phyloP scores from a whole-genome alignment of 2,329 filamentous ascomycete genomes.

The Monosporascus ibericus region DNA sequence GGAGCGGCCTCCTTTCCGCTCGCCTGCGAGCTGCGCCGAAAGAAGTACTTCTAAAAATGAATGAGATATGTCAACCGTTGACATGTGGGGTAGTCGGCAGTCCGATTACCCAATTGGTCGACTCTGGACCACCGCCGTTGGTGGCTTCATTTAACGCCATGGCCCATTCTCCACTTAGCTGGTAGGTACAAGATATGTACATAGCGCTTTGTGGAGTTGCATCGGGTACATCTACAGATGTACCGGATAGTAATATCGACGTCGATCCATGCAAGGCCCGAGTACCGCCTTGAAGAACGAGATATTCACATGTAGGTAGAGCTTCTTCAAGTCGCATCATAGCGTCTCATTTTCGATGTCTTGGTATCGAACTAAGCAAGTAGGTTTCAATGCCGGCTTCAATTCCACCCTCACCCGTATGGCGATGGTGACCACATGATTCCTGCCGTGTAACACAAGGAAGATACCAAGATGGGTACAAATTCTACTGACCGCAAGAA shows the following conservation, averaged over 20 bases:
- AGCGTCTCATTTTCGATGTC: background rate
- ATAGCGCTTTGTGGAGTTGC: background rate
- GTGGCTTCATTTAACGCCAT: background rate
- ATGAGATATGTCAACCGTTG: background rate
- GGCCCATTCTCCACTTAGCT: background rate
- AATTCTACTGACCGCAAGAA: too few species aligned
- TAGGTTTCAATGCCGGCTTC: too few species aligned
- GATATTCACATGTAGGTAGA: too few species aligned
- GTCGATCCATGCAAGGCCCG: background rate
- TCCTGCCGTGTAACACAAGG: too few species aligned
- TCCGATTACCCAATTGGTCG: background rate
- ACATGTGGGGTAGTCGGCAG: background rate
- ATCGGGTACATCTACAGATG: too few species aligned
- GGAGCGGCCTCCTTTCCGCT: too few species aligned
- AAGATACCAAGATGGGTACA: too few species aligned
- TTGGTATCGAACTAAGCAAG: background rate
- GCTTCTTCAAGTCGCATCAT: background rate
- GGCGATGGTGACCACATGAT: too few species aligned
- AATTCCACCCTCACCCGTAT: too few species aligned
- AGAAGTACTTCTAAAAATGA: too few species aligned
- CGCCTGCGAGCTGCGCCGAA: too few species aligned
- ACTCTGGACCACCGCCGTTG: background rate
- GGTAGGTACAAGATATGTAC: background rate
- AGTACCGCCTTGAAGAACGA: background rate
- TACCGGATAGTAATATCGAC: too few species aligned